A percentile compares a stretch with the other conserved stretches of the same genome.
Evolutionary conservation across 2,329 filamentous ascomycete genomes (phyloP).

Genomic region (Xylaria digitata): DNA sequence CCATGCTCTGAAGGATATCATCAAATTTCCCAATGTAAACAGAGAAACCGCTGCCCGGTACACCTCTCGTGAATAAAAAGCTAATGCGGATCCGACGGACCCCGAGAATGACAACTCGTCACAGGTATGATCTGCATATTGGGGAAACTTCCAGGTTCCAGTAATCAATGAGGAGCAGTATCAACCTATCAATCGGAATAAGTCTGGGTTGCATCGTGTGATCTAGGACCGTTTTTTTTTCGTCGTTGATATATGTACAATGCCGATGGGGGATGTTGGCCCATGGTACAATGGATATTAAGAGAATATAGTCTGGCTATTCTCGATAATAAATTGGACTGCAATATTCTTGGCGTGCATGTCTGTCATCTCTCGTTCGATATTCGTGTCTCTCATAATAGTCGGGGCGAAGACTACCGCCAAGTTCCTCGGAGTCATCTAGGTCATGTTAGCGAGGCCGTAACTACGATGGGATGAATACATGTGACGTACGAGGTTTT

Average conservation of each 20-base stretch:
- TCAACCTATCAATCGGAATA: slow-evolving; percentile 4
- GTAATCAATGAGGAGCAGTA: slow-evolving; percentile 16
- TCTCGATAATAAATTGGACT: slow-evolving; percentile 92
- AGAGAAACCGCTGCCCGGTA: slow-evolving; percentile 40
- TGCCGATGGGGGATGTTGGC: slow-evolving; percentile 25
- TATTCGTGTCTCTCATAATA: slow-evolving; percentile 90
- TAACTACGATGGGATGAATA: slow-evolving; percentile 4
- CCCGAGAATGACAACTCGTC: slow-evolving; percentile 23
- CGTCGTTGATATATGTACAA: slow-evolving; percentile 45
- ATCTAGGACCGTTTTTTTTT: slow-evolving; percentile 18
- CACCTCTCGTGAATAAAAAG: slow-evolving; percentile 43
- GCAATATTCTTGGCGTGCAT: slow-evolving; percentile 93
- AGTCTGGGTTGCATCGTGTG: neutral
- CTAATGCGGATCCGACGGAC: slow-evolving; percentile 40
- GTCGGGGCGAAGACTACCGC: slow-evolving; percentile 98
- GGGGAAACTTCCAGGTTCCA: neutral
- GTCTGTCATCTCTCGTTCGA: slow-evolving; percentile 95
- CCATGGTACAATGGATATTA: slow-evolving; percentile 49
- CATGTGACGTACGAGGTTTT: slow-evolving; percentile 77
- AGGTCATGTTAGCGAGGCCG: slow-evolving; percentile 42
- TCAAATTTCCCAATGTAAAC: slow-evolving; percentile 48
- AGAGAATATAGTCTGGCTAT: slow-evolving; percentile 83
- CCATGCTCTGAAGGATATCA: slow-evolving; percentile 50
- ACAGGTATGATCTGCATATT: neutral
- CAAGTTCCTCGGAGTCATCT: slow-evolving; percentile 97